phyloP scores from a whole-genome alignment of 2,329 filamentous ascomycete species.

The Hypoxylon rubiginosum region DNA sequence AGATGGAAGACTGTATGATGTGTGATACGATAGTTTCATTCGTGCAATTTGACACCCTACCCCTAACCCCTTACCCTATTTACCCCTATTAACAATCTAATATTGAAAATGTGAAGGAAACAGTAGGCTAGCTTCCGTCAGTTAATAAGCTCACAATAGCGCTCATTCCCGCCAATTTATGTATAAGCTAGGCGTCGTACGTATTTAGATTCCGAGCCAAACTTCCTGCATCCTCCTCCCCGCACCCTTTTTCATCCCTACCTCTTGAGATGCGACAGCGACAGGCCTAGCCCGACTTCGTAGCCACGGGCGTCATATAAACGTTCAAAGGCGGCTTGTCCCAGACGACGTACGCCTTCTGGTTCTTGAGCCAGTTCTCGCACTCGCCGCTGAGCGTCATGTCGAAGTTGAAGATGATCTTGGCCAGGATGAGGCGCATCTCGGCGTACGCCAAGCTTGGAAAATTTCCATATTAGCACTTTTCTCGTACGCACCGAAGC shows the following conservation, averaged over 20 bases:
- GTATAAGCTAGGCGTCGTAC: too few species aligned
- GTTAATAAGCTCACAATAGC: neutral
- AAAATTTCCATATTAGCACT: constrained; percentile 23
- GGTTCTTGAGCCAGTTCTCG: constrained; percentile 49
- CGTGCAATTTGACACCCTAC: neutral
- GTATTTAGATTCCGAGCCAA: too few species aligned
- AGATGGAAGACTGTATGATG: neutral
- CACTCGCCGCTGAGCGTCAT: constrained; percentile 49
- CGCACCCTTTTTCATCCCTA: too few species aligned
- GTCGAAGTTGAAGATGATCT: constrained; percentile 58
- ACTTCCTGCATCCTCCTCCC: too few species aligned
- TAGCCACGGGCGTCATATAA: constrained; percentile 42
- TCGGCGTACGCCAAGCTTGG: constrained; percentile 57
- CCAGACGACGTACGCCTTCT: constrained; percentile 54
- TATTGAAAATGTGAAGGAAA: too few species aligned
- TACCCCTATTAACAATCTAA: neutral
- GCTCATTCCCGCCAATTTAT: too few species aligned
- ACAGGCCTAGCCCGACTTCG: constrained; percentile 6
- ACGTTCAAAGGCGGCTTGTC: constrained; percentile 54
- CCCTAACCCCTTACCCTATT: neutral
- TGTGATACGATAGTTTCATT: neutral
- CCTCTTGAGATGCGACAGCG: neutral
- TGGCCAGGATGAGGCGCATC: constrained; percentile 57
- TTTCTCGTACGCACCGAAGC: neutral
- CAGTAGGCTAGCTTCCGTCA: too few species aligned